A percentile compares a stretch with the other conserved stretches of the same genome.
Evolutionary conservation across 2,329 filamentous ascomycete genomes (phyloP).

Genomic region (Trichophyton verrucosum): DNA sequence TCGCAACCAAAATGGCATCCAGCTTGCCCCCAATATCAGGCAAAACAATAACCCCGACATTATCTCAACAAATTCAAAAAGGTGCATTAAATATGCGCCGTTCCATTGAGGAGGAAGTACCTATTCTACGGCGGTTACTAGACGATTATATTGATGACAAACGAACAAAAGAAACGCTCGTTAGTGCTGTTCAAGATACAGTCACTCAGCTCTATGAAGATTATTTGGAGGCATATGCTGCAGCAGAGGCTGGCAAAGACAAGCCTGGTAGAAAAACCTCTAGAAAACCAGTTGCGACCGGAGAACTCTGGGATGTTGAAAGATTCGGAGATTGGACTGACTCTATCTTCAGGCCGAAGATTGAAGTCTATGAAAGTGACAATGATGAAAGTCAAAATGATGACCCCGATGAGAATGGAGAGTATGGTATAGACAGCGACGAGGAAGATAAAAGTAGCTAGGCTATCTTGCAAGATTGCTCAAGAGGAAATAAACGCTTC

Average conservation of each 20-base stretch:
- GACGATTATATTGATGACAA: conserved; percentile 52
- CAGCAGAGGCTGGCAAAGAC: conserved; percentile 21
- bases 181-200: conserved; percentile 52
- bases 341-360: conserved; percentile 46
- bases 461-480: not conserved
- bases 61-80: conserved; percentile 15
- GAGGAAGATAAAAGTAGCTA: not conserved
- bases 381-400: conserved; percentile 3
- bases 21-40: conserved; percentile 23
- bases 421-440: conserved; percentile 7
- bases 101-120: conserved; percentile 47
- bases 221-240: conserved; percentile 46
- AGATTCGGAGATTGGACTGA: conserved; percentile 52
- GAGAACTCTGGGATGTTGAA: conserved; percentile 53
- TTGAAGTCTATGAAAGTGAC: conserved; percentile 19
- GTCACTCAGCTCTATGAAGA: conserved; percentile 52
- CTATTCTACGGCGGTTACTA: conserved; percentile 43
- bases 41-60: not conserved
- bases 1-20: conserved; percentile 45
- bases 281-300: conserved; percentile 43
- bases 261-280: conserved; percentile 16
- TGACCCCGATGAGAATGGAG: conserved; percentile 21
- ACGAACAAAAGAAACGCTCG: conserved; percentile 53
- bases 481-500: not conserved
- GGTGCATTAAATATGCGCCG: conserved; percentile 39